Evolutionary conservation across 371 early-diverging fungal genomes (phyloP).

Genomic region (Apophysomyces trapeziformis): DNA sequence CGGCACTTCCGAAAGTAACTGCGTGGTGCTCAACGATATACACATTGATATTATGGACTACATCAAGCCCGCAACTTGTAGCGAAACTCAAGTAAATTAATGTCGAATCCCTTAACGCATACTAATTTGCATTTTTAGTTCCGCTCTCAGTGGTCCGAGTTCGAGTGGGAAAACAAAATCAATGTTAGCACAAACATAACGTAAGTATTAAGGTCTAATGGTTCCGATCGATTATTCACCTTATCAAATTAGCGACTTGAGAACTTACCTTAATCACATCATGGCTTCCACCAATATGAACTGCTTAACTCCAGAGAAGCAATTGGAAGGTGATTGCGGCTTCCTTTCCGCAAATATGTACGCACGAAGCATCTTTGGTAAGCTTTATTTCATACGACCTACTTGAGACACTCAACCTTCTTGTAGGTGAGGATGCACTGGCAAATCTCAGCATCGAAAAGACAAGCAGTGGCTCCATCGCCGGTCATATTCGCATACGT

Average conservation of each 20-base stretch:
- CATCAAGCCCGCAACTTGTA: conserved; percentile 92
- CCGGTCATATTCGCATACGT: conserved; percentile 96
- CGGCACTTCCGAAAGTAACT: conserved; percentile 75
- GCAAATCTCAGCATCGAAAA: conserved; percentile 95
- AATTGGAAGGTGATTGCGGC: conserved; percentile 93
- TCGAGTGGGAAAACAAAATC: conserved; percentile 99
- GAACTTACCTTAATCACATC: conserved; percentile 86
- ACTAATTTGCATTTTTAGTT: conserved; percentile 58
- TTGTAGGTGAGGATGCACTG: conserved; percentile 86
- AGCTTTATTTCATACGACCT: conserved; percentile 1
- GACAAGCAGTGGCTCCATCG: conserved; percentile 74
- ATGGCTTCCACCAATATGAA: conserved; percentile 95
- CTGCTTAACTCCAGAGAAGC: conserved; percentile 92
- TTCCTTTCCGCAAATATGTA: conserved; percentile 97
- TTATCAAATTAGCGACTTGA: conserved; percentile 67
- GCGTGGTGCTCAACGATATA: conserved; percentile 94
- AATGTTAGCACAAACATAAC: conserved; percentile 90
- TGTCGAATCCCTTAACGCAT: not conserved
- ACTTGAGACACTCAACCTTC: not conserved
- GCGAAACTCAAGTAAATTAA: conserved; percentile 72
- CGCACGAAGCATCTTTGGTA: conserved; percentile 92
- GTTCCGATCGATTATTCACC: conserved; percentile 7
- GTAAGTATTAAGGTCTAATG: conserved; percentile 44
- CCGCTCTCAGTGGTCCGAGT: conserved; percentile 97
- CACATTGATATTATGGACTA: conserved; percentile 99